These are phyloP conservation scores for Ustilago trichophora DNA, from an alignment of 1,284 basidiomycete genomes.

Conservation along the genomic window DNA sequence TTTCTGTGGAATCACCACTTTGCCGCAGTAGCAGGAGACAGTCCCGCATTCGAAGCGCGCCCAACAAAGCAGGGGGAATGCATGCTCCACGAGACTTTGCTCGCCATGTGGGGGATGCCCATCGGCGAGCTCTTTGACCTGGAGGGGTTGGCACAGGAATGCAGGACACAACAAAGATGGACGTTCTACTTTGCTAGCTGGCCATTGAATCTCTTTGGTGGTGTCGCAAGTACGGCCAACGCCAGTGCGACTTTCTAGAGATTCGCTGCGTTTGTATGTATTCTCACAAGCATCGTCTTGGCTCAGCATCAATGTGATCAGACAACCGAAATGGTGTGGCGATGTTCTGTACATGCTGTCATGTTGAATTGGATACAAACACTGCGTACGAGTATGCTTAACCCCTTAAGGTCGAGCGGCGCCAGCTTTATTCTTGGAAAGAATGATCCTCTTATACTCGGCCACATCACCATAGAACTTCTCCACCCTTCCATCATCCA, in stretches of 20 bases:
- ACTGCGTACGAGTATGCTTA: too few species aligned
- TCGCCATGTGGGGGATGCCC: slow-evolving; percentile 61
- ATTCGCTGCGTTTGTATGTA: too few species aligned
- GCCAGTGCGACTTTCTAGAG: slow-evolving; percentile 61
- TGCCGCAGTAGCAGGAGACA: slow-evolving; percentile 77
- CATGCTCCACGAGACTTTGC: slow-evolving; percentile 53
- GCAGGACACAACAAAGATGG: slow-evolving; percentile 62
- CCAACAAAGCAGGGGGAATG: slow-evolving; percentile 30
- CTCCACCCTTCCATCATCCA: slow-evolving; percentile 80
- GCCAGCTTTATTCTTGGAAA: slow-evolving; percentile 52
- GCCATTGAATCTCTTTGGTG: slow-evolving; percentile 68
- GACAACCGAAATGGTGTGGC: too few species aligned
- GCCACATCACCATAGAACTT: slow-evolving; percentile 92
- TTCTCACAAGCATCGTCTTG: too few species aligned
- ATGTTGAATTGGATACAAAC: too few species aligned
- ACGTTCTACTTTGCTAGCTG: slow-evolving; percentile 68
- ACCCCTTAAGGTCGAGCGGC: neutral
- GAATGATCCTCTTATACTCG: slow-evolving; percentile 80
- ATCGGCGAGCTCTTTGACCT: slow-evolving; percentile 69
- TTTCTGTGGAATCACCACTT: slow-evolving; percentile 78
- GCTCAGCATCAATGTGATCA: too few species aligned
- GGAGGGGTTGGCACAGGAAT: slow-evolving; percentile 64
- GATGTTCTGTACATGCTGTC: too few species aligned
- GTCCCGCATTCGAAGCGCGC: slow-evolving; percentile 77
- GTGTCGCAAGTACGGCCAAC: slow-evolving; percentile 68